Percentiles rank a stretch among this genome's conserved stretches.
Evolutionary conservation across 805 yeast genomes (phyloP).

Genomic region (Saccharomycopsis fibuligera): DNA sequence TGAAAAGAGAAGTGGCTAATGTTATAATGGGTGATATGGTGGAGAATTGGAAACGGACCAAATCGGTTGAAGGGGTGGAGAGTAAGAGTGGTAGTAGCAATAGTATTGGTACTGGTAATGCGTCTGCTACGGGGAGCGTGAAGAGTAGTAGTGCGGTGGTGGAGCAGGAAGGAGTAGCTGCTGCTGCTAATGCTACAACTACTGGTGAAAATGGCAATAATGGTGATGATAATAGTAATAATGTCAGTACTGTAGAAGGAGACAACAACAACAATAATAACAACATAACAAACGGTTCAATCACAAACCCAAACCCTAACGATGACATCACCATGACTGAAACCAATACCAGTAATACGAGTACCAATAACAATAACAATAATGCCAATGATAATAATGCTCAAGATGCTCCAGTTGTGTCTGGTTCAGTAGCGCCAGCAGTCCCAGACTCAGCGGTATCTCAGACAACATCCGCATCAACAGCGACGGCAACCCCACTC

Average conservation of each 20-base stretch:
- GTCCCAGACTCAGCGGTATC: no score
- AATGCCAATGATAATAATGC: no score
- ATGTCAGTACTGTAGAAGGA: neutral
- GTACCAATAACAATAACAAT: no score
- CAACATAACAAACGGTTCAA: no score
- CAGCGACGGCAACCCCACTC: no score
- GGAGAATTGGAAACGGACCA: slow-evolving; percentile 19
- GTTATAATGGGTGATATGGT: slow-evolving; percentile 17
- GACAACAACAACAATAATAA: no score
- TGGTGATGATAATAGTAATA: neutral
- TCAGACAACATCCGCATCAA: no score
- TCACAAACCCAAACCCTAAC: no score
- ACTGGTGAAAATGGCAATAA: neutral
- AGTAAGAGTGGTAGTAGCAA: neutral
- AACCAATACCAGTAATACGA: no score
- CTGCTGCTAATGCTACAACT: neutral
- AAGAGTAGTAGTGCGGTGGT: neutral
- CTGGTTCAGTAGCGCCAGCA: no score
- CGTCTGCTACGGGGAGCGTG: neutral
- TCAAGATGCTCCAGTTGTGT: no score
- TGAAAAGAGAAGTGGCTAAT: slow-evolving; percentile 19
- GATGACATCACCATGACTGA: no score
- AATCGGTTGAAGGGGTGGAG: slow-evolving; percentile 8
- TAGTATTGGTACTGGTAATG: neutral
- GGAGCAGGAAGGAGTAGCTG: neutral